A percentile compares a stretch with the other conserved stretches of the same genome.
Conservation (phyloP, 192 early-diverging fungal species). For the Coemansia guatemalensis region DNA sequence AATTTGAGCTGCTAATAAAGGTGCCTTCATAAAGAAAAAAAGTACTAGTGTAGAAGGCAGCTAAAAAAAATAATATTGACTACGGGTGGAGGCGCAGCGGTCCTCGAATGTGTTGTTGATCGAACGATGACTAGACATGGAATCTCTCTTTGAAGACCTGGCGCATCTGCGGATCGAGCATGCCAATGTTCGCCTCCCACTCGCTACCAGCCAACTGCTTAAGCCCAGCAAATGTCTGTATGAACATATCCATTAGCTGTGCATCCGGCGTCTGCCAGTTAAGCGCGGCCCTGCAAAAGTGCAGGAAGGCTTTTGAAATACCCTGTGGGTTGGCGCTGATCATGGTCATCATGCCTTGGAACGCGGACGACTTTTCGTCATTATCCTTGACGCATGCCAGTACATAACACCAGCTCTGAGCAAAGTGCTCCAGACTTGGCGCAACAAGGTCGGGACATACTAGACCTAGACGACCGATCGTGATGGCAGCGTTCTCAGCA, state of each 20-base stretch:
- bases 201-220: slow-evolving; percentile 50
- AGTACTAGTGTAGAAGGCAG: not conserved
- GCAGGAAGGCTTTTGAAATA: slow-evolving; percentile 65
- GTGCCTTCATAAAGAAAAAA: not conserved
- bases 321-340: slow-evolving; percentile 89
- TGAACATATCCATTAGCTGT: slow-evolving; percentile 49
- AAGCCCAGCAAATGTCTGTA: slow-evolving; percentile 53
- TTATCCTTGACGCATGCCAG: slow-evolving; percentile 87
- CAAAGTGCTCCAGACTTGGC: slow-evolving; percentile 81
- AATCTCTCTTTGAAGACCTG: slow-evolving; percentile 44
- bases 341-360: slow-evolving; percentile 91
- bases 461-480: slow-evolving; percentile 92
- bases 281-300: slow-evolving; percentile 79
- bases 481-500: slow-evolving; percentile 95
- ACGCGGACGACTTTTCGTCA: slow-evolving; percentile 96
- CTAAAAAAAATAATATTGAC: slow-evolving; percentile 1
- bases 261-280: slow-evolving; percentile 68
- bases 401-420: slow-evolving; percentile 78
- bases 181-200: slow-evolving; percentile 48
- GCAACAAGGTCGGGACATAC: slow-evolving; percentile 82
- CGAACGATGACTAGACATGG: slow-evolving; percentile 20
- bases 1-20: not conserved
- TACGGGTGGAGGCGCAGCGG: not conserved
- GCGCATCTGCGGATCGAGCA: slow-evolving; percentile 46
- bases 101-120: not conserved